These are phyloP conservation scores for Penicillium vulpinum DNA, from an alignment of 2,329 filamentous ascomycete species.

Conservation along the genomic window DNA sequence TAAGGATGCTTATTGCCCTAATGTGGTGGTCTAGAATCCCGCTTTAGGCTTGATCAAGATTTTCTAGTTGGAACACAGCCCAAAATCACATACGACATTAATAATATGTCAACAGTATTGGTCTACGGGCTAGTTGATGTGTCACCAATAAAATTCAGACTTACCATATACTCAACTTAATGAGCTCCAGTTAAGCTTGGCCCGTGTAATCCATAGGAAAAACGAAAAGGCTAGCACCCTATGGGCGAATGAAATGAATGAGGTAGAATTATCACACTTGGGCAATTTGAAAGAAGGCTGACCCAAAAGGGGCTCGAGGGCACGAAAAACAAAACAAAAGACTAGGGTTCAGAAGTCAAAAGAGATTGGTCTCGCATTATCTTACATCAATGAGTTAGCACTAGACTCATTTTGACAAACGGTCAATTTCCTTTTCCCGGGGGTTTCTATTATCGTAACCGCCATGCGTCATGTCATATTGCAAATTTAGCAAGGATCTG, in stretches of 20 bases:
- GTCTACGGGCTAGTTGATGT: not conserved
- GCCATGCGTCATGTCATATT: not conserved
- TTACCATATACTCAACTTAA: not conserved
- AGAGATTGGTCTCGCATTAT: not conserved
- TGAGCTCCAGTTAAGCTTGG: not conserved
- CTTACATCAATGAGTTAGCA: not conserved
- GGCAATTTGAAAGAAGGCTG: not conserved
- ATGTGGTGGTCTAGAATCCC: not conserved
- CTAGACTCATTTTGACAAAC: not conserved
- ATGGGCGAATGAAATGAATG: too few relatives aligned
- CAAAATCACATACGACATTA: not conserved
- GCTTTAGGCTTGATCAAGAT: too few relatives aligned
- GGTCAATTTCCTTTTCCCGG: not conserved
- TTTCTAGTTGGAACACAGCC: not conserved
- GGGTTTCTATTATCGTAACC: not conserved
- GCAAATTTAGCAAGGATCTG: not conserved
- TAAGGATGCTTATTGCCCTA: not conserved
- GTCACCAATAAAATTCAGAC: not conserved
- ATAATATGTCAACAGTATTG: not conserved
- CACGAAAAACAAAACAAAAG: not conserved
- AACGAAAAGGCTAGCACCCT: not conserved
- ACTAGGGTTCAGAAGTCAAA: not conserved
- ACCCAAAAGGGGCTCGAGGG: not conserved
- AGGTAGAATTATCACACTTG: not conserved
- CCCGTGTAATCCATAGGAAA: not conserved